These are phyloP conservation scores for Tetrapisispora pingtungensis DNA, from an alignment of 805 yeast genomes.

Conservation along the genomic window DNA sequence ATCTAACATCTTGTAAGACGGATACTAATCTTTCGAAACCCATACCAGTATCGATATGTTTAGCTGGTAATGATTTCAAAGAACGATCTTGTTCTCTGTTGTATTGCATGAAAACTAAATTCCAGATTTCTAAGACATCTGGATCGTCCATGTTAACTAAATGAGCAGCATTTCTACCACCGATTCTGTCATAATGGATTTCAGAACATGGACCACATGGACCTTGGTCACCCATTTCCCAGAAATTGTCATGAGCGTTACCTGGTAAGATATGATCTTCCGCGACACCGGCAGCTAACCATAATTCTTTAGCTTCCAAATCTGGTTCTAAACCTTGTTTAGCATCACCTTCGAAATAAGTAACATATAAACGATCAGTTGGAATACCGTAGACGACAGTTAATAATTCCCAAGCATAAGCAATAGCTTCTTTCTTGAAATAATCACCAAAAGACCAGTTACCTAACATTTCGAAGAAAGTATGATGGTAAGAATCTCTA, in stretches of 20 bases:
- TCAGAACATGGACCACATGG: constrained; percentile 99
- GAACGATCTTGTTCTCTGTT: constrained; percentile 86
- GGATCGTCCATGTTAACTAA: constrained; percentile 97
- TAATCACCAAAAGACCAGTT: constrained; percentile 99
- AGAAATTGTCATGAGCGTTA: constrained; percentile 80
- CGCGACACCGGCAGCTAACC: constrained; percentile 81
- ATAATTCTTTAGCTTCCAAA: constrained; percentile 78
- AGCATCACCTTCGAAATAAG: constrained; percentile 92
- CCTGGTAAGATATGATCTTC: constrained; percentile 94
- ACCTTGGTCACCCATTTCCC: constrained; percentile 99
- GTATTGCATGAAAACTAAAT: constrained; percentile 91
- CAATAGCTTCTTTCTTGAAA: constrained; percentile 88
- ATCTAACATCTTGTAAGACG: constrained; percentile 77
- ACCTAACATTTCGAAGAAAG: constrained; percentile 98
- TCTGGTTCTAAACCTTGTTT: constrained; percentile 81
- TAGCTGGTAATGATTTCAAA: constrained; percentile 76
- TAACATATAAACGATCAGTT: constrained; percentile 75
- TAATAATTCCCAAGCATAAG: constrained; percentile 82
- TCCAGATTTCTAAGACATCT: constrained; percentile 95
- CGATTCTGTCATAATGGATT: constrained; percentile 94
- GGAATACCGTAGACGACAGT: constrained; percentile 77
- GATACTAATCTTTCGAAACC: constrained; percentile 97
- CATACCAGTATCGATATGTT: constrained; percentile 97
- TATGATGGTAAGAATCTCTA: constrained; percentile 94
- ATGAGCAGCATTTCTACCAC: constrained; percentile 89